Base-by-base conservation (phyloP, 192 early-diverging fungal species). In the Backusella morwellensis region DNA sequence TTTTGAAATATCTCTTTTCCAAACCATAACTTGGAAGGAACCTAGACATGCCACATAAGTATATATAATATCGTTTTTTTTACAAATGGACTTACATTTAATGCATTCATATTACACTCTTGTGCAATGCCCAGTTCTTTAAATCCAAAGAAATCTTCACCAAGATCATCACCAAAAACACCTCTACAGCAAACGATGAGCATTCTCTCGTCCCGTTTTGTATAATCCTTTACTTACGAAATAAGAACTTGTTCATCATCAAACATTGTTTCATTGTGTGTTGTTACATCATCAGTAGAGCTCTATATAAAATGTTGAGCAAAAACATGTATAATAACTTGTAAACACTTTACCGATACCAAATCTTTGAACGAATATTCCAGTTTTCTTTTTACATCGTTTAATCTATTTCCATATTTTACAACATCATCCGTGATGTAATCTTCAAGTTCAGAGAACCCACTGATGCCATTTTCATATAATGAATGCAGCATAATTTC, bases 131-230 rank as follows among this genome's bases (percentile, higher is more conserved):
- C 95, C 66, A 98, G 78, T 70, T 97, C 95, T 74, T 95, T 92
- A 85, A 96, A 93, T 9, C 94, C 95, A 66, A 98, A 92, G 85
- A 97, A 97, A 85, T 97, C 95, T 21, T 97, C 95, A 56, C 95
- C 97, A 44, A 88, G 70, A 4, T 80, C 81, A 6, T 88, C 91
- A 40, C 87, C 88, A 72, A 91, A 85, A 4, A 74, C 77, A 6
- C 93, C 93, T 26, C 89, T 90, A 72, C 87, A 80, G 85, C 83
- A 41, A n/a, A 69, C 56, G 52, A 42, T 21, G 2, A 29, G 54
- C 15, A 63, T n/a, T 42, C 6, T 23, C 21, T 32, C 11, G 4
- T n/a, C 3, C 21, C 42, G 15, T 15, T 1, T n/a, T 7, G 1
- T 32, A 15, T 8, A 1, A 21, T 32, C 32, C 32, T 32, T 32